Evolutionary conservation across 2,329 filamentous ascomycete species (phyloP), one percentile per base, ranked within the genome.

Genomic region (Coniochaeta sp.): DNA sequence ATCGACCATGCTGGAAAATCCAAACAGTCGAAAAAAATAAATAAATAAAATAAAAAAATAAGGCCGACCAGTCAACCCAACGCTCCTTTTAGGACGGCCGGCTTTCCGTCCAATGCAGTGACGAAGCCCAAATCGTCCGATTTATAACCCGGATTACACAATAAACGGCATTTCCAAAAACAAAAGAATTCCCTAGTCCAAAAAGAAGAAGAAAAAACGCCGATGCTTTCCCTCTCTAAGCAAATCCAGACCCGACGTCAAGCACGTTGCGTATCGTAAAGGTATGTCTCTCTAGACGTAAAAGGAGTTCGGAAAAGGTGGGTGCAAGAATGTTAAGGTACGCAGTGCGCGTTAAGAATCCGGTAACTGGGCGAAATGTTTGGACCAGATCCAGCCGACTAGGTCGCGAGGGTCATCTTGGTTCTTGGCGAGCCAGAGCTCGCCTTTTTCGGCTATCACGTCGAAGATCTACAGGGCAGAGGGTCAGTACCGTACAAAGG

Each of bases 341-440:
- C 2, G 47, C 2, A 28, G 24, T 8, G 47, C n/a, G 47, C 5
- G 24, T 56, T n/a, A 57, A 58, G 76, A 74, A 69, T 85, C 83
- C 56, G 82, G 83, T 64, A 86, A 70, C 70, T 84, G 85, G 58
- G 89, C 89, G 79, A 99, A 99, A 77, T 99, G 95, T 74, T 97
- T 97, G 69, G 93, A 96, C 95, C 95, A 99, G 69, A 99, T 96
- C 95, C 95, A 99, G 58, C 95, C 95, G 36, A 98, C 87, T 65
- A 87, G 82, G 65, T 89, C 84, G 12, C 79, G 81, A 1, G 86
- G 78, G 73, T 99, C 95, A 70, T 99, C 95, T 75, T 99, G 95
- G 71, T 99, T 99, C 74, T 91, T 91, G 58, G 95, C 95, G 60
- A 99, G 85, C 95, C 95, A 99, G 56, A 98, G 82, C 78, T 99